Evolutionary conservation across 1,284 basidiomycete genomes (phyloP), one percentile per base, ranked within the genome.

Genomic region (Xerocomus amazonicus): DNA sequence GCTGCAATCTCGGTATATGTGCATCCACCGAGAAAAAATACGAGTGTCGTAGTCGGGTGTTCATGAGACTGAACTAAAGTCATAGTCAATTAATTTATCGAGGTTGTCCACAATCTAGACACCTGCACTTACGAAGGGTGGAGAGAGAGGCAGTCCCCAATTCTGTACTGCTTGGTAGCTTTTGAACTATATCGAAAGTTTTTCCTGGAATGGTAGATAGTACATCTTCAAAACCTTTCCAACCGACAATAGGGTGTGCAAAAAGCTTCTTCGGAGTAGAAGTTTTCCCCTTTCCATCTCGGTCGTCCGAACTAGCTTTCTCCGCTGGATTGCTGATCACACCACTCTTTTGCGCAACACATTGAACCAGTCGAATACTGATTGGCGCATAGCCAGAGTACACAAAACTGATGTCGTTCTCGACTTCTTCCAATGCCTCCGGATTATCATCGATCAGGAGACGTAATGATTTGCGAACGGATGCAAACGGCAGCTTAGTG

Each of bases 21-120:
- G 66, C 95, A 95, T 3, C 97, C 97, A 32, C 97, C 97, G n/a
- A 99, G 73, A 80, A 98, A 98, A 72, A 97, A 97, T 9, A 99
- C 90, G 19, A 97, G 81, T 2, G 93, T 97, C 3, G 89, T 97
- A 3, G 54, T 63, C 5, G 79, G 70, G 55, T 74, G 75, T 56
- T 80, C 80, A 50, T 68, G 70, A 17, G 75, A 64, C 50, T 72
- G 71, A 53, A 76, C 81, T 83, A 45, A 12, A 51, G 45, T 26
- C 26, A 48, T 51, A 39, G 54, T 43, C 45, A 40, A 39, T 26
- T 52, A 40, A 39, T 26, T 52, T 45, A 40, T 39, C 48, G 27
- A 42, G 43, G 17, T n/a, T 9, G 19, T 42, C n/a, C 43, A 26
- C 38, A 32, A 17, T 4, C 10, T n/a, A 29, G 31, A 38, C 17